Conservation (phyloP, 108 stramenopile genomes). For the Aurantiochytrium sp. region DNA sequence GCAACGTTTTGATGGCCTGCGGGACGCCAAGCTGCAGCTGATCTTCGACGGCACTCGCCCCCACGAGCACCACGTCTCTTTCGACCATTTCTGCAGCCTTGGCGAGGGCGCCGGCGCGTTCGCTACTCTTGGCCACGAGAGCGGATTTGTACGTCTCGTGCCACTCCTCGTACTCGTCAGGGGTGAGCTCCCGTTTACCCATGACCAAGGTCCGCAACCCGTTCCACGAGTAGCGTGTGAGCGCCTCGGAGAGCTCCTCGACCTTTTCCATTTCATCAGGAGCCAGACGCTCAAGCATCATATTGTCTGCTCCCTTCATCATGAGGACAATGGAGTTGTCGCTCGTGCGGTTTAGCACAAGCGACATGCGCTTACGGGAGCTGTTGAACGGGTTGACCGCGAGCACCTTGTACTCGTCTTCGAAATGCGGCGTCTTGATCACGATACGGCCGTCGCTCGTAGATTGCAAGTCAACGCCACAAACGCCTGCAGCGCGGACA, state of each 20-base stretch:
- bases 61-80: conserved; percentile 36
- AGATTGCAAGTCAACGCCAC: not conserved
- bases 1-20: conserved; percentile 39
- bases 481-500: not conserved
- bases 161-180: conserved; percentile 19
- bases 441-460: not conserved
- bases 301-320: conserved; percentile 59
- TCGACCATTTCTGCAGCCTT: conserved; percentile 27
- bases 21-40: conserved; percentile 62
- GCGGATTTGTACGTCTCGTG: conserved; percentile 20
- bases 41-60: conserved; percentile 63
- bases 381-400: conserved; percentile 46
- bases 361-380: conserved; percentile 53
- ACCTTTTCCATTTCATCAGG: not conserved
- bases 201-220: conserved; percentile 47
- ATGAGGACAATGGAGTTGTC: conserved; percentile 26
- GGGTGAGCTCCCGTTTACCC: conserved; percentile 23
- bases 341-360: conserved; percentile 27
- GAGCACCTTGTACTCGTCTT: conserved; percentile 35
- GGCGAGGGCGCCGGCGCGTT: conserved; percentile 21
- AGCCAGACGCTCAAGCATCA: conserved; percentile 39
- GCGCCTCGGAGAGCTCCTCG: not conserved
- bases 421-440: not conserved
- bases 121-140: not conserved
- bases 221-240: conserved; percentile 25